Base-by-base conservation (phyloP, 1,139 yeast species). In the Suhomyces ambrosiae region DNA sequence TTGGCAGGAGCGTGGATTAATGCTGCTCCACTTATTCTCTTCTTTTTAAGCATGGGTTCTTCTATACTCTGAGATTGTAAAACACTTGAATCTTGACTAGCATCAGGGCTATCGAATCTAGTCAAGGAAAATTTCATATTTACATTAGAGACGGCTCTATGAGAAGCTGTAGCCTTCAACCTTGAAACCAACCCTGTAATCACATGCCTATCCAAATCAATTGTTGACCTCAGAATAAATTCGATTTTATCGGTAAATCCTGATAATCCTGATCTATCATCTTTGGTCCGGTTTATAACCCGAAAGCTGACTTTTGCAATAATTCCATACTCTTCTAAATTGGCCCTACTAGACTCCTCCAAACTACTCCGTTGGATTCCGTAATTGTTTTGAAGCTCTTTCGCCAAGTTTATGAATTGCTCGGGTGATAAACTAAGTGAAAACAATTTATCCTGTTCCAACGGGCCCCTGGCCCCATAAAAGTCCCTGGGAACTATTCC, bases 301-400 rank as follows among this genome's bases (percentile, higher is more conserved):
- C 21, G 29, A 16, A 48, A 45, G 7, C 38, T 37, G 12, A 51
- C 35, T 11, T 40, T 38, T 5, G 47, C 47, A 30, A 53, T 40
- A 1, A 52, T 31, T 5, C 52, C 53, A 12, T 41, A 41, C 8
- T 37, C 24, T 12, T 47, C 52, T 11, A 53, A 5, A 17, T 22
- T 18, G 32, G 51, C 24, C 17, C 22, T n/a, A 18, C 33, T 15
- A 5, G 33, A 12, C 1, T 13, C 13, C 9, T 15, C 12, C 14
- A 28, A 22, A 4, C 8, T 10, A 4, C 14, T 4, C 10, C 11
- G 25, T 8, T 17, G 12, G 3, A 33, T 17, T 2, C 31, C 29
- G 18, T 16, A 28, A 9, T 12, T 7, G 27, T 23, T 17, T 9
- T 37, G 27, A 23, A 35, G 13, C 13, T 13, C 7, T 3, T 15